Conservation (phyloP, 345 rosid species). For the Diplotaxis tenuifolia region DNA sequence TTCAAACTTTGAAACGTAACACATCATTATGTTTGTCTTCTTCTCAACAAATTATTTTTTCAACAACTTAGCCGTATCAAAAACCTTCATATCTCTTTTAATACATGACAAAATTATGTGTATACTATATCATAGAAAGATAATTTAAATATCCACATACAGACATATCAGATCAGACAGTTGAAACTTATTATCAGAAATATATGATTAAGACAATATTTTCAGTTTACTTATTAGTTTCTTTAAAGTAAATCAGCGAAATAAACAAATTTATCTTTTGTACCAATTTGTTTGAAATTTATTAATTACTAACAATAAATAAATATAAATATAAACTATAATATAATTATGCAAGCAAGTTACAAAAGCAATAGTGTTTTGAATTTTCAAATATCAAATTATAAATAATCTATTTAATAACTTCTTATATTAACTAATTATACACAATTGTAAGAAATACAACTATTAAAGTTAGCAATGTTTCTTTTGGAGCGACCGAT, state of each 20-base stretch:
- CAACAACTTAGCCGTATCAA: not conserved
- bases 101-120: not conserved
- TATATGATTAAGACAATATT: not conserved
- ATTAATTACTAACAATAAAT: not conserved
- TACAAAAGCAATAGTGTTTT: not conserved
- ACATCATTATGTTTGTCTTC: not conserved
- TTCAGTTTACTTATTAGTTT: not conserved
- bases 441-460: no score
- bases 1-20: not conserved
- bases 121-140: not conserved
- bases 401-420: no score
- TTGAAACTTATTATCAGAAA: not conserved
- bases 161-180: not conserved
- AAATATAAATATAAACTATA: no score
- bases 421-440: no score
- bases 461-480: conserved; percentile 59
- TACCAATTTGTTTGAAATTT: not conserved
- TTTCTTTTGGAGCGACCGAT: conserved; percentile 71
- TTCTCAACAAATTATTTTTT: no score
- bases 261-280: not conserved
- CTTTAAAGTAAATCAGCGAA: not conserved
- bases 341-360: not conserved
- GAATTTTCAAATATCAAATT: no score
- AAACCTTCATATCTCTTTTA: not conserved
- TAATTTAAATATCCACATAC: not conserved